Base-by-base conservation (phyloP, 441 rosid genomes). In the Viola pubescens region DNA sequence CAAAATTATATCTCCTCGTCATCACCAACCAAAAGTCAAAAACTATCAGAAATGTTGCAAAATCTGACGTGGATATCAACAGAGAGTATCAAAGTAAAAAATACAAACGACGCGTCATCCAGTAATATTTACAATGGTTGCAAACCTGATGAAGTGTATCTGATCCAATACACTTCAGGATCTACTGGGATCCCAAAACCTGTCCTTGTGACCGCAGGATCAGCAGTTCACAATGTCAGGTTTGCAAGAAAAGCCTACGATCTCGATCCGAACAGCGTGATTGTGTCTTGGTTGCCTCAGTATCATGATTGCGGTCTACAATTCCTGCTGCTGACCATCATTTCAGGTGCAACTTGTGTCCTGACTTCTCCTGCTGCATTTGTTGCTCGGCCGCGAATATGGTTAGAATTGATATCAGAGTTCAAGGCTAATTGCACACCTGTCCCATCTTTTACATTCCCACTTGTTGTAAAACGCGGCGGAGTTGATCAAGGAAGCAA, bases 131-230 rank as follows among this genome's bases (percentile, higher is more conserved):
- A 79, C 19, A 62, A 62, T 16, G 84, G 91, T n/a, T 71, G 81
- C 67, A 61, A 48, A 44, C 70, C 74, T 0, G 65, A 79, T 42
- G 86, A 82, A 43, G 61, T 73, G 38, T 82, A 76, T 57, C 64
- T 85, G 73, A 79, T 82, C 56, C 91, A 82, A 39, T 82, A 85
- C 83, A 82, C 86, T 63, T 85, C 86, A 39, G 88, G 88, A 42
- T 75, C 91, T 1, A 85, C 88, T 3, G 85, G 83, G 64, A 76
- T 82, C 49, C 85, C 86, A 0, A 85, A 85, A 61, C 88, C 83
- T 2, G 86, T 82, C 42, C 78, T 76, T 6, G 79, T 78, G 52
- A 82, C 88, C 0, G 73, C 88, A 4, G 88, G 91, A 44, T 75
- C 88, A 8, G 85, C 88, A 0, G 81, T 70, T 62, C 91, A 85